These are phyloP conservation scores for Lagenidium giganteum DNA, from an alignment of 352 stramenopile species.

Conservation along the genomic window DNA sequence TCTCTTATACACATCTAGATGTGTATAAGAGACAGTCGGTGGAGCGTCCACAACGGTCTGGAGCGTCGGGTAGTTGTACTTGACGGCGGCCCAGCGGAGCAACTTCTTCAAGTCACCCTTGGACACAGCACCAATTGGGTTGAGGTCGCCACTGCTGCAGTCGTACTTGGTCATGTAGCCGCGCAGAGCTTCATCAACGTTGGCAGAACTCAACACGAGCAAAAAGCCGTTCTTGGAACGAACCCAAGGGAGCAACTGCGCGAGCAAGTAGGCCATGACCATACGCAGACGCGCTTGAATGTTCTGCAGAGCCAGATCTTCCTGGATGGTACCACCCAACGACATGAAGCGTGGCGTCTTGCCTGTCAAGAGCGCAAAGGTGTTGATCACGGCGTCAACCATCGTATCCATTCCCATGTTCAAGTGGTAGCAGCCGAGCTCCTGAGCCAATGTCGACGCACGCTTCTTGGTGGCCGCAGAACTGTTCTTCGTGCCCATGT, in stretches of 20 bases:
- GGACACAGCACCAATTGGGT: constrained; percentile 97
- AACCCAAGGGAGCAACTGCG: constrained; percentile 98
- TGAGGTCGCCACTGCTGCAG: constrained; percentile 97
- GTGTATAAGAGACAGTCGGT: no score
- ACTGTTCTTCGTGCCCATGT: constrained; percentile 98
- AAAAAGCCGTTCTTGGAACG: constrained; percentile 92
- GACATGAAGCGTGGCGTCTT: constrained; percentile 89
- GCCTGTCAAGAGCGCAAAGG: constrained; percentile 73
- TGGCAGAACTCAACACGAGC: constrained; percentile 97
- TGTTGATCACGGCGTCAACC: constrained; percentile 84
- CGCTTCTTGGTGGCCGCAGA: constrained; percentile 88
- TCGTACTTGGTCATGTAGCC: constrained; percentile 99
- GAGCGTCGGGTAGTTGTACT: constrained; percentile 91
- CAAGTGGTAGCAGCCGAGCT: constrained; percentile 96
- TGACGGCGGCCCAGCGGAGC: constrained; percentile 87
- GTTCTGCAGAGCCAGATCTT: constrained; percentile 98
- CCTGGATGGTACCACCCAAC: constrained; percentile 84
- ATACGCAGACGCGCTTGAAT: constrained; percentile 98
- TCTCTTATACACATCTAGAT: no score
- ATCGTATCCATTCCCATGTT: constrained; percentile 95
- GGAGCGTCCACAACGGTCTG: constrained; percentile 91
- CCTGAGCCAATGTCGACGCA: constrained; percentile 80
- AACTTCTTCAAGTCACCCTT: constrained; percentile 97
- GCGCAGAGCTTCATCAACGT: constrained; percentile 97
- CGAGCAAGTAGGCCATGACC: constrained; percentile 97